Percentiles rank a stretch among this genome's conserved stretches.
These are phyloP conservation scores for Fusarium fracticaudum DNA, from an alignment of 2,329 filamentous ascomycete species.

Conservation along the genomic window DNA sequence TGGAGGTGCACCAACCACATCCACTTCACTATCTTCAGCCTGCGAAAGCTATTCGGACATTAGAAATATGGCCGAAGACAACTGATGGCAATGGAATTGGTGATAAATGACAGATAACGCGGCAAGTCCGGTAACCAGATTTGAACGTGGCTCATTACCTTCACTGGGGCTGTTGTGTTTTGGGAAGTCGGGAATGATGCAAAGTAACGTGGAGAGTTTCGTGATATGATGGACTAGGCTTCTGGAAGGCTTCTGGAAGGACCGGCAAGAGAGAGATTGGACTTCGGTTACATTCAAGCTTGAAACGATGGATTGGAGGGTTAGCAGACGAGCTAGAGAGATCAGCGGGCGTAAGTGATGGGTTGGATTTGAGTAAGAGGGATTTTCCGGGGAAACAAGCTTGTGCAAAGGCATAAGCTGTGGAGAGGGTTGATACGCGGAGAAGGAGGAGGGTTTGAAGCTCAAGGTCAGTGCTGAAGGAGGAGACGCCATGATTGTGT, in stretches of 20 bases:
- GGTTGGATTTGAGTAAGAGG: neutral
- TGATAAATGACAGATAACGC: neutral
- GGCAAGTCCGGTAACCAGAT: neutral
- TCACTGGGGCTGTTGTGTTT: neutral
- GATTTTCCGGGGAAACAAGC: conserved; percentile 31
- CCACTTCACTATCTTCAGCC: neutral
- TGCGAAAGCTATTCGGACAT: neutral
- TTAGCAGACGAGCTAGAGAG: neutral
- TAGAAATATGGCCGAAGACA: conserved; percentile 2
- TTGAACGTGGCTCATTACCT: neutral
- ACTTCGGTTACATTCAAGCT: conserved; percentile 7
- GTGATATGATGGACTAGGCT: neutral
- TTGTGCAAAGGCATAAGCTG: conserved; percentile 16
- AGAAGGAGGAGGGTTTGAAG: neutral
- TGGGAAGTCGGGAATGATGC: neutral
- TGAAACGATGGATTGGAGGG: neutral
- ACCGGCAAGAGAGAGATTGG: neutral
- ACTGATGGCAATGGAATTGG: neutral
- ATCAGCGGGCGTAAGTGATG: conserved; percentile 20
- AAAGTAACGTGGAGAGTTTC: neutral
- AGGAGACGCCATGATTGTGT: neutral
- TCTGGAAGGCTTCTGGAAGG: conserved; percentile 25
- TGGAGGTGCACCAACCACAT: neutral
- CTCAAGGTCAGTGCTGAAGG: neutral
- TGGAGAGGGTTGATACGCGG: conserved; percentile 5